Evolutionary conservation across 2,329 filamentous ascomycete species (phyloP).

Genomic region (Colletotrichum zoysiae): DNA sequence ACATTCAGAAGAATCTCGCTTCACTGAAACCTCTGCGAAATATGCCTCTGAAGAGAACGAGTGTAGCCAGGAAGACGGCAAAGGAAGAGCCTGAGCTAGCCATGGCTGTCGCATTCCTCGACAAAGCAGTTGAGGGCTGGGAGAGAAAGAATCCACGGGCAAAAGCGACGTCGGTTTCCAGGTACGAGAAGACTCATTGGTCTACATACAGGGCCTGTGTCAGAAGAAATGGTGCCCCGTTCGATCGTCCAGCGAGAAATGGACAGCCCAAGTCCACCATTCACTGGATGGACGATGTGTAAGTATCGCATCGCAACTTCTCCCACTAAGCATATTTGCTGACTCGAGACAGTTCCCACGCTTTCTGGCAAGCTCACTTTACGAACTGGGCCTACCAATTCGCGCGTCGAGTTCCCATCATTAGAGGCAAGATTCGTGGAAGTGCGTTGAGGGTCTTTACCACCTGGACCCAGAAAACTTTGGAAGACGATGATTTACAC

Average conservation of each 20-base stretch:
- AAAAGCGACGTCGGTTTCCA: not conserved
- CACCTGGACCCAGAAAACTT: not conserved
- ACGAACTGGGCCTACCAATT: conserved; percentile 4
- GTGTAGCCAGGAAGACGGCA: not conserved
- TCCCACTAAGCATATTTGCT: not conserved
- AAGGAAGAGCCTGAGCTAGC: not conserved
- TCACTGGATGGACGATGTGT: conserved; percentile 27
- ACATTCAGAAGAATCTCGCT: not conserved
- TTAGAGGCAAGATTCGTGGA: not conserved
- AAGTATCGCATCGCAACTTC: not conserved
- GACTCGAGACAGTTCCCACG: not conserved
- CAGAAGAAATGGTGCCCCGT: conserved; percentile 5
- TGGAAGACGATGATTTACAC: not conserved
- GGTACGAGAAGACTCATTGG: conserved; percentile 17
- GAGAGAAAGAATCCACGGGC: not conserved
- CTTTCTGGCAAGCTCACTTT: conserved; percentile 19
- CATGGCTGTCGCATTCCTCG: not conserved
- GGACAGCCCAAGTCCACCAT: not conserved
- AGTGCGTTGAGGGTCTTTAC: not conserved
- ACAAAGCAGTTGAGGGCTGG: not conserved
- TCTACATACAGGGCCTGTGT: conserved; percentile 36
- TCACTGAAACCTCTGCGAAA: conserved; percentile 20
- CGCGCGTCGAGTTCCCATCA: not conserved
- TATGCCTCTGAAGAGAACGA: not conserved
- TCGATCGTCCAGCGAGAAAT: not conserved